Evolutionary conservation across 805 yeast genomes (phyloP), one percentile per base, ranked within the genome.

Genomic region (Saccharomycopsis javanensis): DNA sequence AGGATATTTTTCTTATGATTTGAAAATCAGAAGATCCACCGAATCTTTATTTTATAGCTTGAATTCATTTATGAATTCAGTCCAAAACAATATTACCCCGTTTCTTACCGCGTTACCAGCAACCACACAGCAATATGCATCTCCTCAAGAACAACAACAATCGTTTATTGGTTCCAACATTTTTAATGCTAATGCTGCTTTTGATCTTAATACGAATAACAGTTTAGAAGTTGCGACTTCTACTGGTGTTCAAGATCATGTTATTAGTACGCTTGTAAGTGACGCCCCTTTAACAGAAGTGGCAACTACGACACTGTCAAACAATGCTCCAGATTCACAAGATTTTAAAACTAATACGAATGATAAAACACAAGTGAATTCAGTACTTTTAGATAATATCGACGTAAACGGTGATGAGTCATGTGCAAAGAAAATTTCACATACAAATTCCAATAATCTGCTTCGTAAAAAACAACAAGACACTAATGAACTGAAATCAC

Each of bases 21-120:
- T 88, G 60, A 70, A 71, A 45, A 71, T 89, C 57, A 76, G 85
- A 56, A 77, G 92, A 33, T 78, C 74, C 20, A 85, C 78, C 51
- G 88, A 83, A 59, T 52, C 67, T 0, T 65, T 63, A 13, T 86
- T 71, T 67, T 72, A 71, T 35, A 69, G 85, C 0, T 72, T 89
- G 58, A 75, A 74, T 20, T 80, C 78, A 11, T 76, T 86, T 57
- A 76, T 81, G 61, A 72, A 71, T 27, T 66, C 69, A 6, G 71
- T 83, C 13, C 76, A 75, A 53, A 80, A 79, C 59, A 75, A 68
- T 55, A 66, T 66, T n/a, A 73, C 74, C 48, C 96, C 95, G 2
- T 88, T 88, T 67, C 67, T 75, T 55, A 73, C 77, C 5, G 83
- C 88, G 4, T 71, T 82, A 50, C 83, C 62, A 7, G 53, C 57